Base-by-base conservation (phyloP, 164 flowering plant genomes). In the Sedum album region DNA sequence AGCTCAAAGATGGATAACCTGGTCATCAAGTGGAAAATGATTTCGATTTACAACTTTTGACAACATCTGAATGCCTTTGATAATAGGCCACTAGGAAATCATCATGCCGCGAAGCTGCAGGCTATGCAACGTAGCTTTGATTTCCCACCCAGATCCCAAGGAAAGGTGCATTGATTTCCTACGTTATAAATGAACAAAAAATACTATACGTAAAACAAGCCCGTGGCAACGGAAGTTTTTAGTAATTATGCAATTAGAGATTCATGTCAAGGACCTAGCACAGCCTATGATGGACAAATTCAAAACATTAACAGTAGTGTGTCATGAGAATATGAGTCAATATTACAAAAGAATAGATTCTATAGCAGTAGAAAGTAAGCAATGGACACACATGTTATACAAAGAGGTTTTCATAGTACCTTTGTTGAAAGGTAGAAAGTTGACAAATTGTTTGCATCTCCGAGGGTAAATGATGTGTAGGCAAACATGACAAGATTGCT, bases 31-130 rank as follows among this genome's bases (percentile, higher is more conserved):
- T 15, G 99, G 98, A 65, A 98, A 95, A 67, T 84, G 92, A 72
- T 73, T 88, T 72, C 89, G 93, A 88, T 95, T 92, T 48, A 84
- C 81, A 69, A 89, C 92, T 76, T 90, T 92, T 98, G 84, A 66
- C 99, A 95, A 80, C 99, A 95, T 35, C 97, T 97, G 82, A 95
- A 95, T 65, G 99, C 99, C 80, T 95, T 97, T 23, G 99, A 97
- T 57, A 98, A 92, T 66, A 95, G 57, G 98, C 99, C 69, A 95
- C 93, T 66, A 95, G 89, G 76, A 86, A 95, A 69, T 95, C 99
- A 79, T 95, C 99, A 74, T 92, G 96, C 99, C 99, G 92, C 62
- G 99, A 95, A 69, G 99, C 99, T 72, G 99, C 99, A 66, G 97
- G 98, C 81, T 91, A 92, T 39, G 99, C 99, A 61, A 95, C 88